These are phyloP conservation scores for Pythium monospermum DNA, from an alignment of 352 stramenopile species.

Conservation along the genomic window DNA sequence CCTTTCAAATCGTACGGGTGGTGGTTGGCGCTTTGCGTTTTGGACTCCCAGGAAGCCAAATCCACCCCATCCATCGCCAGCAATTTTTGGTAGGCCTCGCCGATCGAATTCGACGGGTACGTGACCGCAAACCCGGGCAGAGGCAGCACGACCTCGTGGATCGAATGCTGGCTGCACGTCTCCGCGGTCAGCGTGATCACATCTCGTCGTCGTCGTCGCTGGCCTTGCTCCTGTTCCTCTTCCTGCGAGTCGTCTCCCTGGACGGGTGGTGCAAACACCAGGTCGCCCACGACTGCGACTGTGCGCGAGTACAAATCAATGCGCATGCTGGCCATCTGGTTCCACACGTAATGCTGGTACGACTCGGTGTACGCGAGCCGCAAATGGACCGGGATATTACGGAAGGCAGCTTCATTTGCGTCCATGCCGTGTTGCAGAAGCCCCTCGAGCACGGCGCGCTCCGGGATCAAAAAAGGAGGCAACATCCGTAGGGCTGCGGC, in stretches of 20 bases:
- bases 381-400: constrained; percentile 54
- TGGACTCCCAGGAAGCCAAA: constrained; percentile 23
- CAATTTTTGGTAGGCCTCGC: constrained; percentile 25
- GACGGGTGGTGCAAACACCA: constrained; percentile 16
- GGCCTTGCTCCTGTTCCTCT: constrained; percentile 22
- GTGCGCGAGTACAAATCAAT: constrained; percentile 61
- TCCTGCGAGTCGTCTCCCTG: too few relatives aligned
- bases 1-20: constrained; percentile 55
- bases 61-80: constrained; percentile 31
- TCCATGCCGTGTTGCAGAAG: constrained; percentile 72
- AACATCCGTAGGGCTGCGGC: constrained; percentile 70
- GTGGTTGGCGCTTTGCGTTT: constrained; percentile 39
- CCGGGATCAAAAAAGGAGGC: constrained; percentile 61
- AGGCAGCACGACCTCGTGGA: constrained; percentile 93
- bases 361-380: constrained; percentile 63
- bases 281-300: constrained; percentile 81
- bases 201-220: constrained; percentile 15
- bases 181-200: constrained; percentile 75
- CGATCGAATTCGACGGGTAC: constrained; percentile 75
- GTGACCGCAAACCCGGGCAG: constrained; percentile 86
- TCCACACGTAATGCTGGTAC: constrained; percentile 95
- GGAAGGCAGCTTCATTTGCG: constrained; percentile 66
- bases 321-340: constrained; percentile 90
- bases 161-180: constrained; percentile 82
- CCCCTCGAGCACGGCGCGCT: constrained; percentile 70